Evolutionary conservation across 1,139 yeast species (phyloP), one percentile per base, ranked within the genome.

Genomic region (Yamadazyma blattariae): DNA sequence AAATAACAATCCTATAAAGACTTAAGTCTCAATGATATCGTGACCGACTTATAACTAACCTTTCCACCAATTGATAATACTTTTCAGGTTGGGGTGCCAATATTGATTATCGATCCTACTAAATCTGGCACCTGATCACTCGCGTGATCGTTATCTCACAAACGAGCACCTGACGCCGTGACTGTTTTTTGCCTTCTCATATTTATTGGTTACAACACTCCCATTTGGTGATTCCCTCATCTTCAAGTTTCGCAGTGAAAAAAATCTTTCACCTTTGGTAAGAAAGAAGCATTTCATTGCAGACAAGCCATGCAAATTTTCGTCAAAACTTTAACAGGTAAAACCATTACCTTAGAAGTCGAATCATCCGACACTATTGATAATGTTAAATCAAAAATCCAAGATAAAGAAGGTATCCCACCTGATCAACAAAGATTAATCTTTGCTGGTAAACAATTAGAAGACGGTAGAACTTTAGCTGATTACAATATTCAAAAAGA

Each of bases 401-500:
- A 89, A 79, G 97, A 89, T 82, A 88, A 88, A 81, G 97, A 90
- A 73, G 97, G 97, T 65, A 90, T 92, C 59, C 97, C 97, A 73
- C 96, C 97, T 61, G 97, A 90, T 73, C 97, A 90, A 75, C 97
- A 92, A 81, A 88, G 97, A 79, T 84, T 90, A 68, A 88, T 92
- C 87, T 92, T 92, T 70, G 97, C 97, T 70, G 98, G 98, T 83
- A 90, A 89, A 83, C 97, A 90, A 78, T 86, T 92, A 71, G 97
- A 90, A 79, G 97, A 92, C 63, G 97, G 97, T 64, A 88, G 97
- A 82, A 90, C 97, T 56, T 81, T 92, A 62, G 84, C 96, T 59
- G 98, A 92, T 82, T 92, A 92, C 96, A 90, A 90, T 94, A 92
- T 92, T 79, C 97, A 90, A 80, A 90, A 92, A 88, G 98, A 92